Evolutionary conservation across 2,329 filamentous ascomycete species (phyloP).

Genomic region (Venturia asperata): DNA sequence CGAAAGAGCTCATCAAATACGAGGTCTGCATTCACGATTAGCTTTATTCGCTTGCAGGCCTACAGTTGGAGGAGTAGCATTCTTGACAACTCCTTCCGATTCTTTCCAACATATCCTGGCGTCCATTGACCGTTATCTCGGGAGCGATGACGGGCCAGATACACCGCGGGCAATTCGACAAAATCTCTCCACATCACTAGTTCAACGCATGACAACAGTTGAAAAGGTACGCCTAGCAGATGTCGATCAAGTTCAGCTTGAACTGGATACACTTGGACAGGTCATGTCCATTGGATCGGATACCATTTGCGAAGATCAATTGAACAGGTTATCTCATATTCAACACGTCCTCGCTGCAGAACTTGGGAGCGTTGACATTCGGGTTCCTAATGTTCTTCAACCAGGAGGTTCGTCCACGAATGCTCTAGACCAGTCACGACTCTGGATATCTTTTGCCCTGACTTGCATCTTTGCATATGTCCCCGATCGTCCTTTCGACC

Average conservation of each 20-base stretch:
- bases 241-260: constrained; percentile 36
- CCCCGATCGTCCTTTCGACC: constrained; percentile 80
- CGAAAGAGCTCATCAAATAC: background rate
- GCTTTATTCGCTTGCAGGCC: constrained; percentile 3
- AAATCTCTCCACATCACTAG: constrained; percentile 2
- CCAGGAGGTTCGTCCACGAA: constrained; percentile 22
- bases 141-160: background rate
- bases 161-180: constrained; percentile 4
- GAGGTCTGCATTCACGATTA: background rate
- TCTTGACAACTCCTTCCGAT: background rate
- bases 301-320: constrained; percentile 29
- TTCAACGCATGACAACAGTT: constrained; percentile 19
- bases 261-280: constrained; percentile 34
- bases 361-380: constrained; percentile 18
- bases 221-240: constrained; percentile 34
- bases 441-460: constrained; percentile 52
- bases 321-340: constrained; percentile 26
- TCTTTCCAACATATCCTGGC: background rate
- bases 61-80: background rate
- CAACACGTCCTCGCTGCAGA: constrained; percentile 25
- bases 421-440: constrained; percentile 19
- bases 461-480: constrained; percentile 73
- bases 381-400: background rate
- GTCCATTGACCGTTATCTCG: constrained; percentile 13
- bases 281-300: constrained; percentile 31